These are phyloP conservation scores for Candida dubliniensis DNA, from an alignment of 1,139 yeast species.

Conservation along the genomic window DNA sequence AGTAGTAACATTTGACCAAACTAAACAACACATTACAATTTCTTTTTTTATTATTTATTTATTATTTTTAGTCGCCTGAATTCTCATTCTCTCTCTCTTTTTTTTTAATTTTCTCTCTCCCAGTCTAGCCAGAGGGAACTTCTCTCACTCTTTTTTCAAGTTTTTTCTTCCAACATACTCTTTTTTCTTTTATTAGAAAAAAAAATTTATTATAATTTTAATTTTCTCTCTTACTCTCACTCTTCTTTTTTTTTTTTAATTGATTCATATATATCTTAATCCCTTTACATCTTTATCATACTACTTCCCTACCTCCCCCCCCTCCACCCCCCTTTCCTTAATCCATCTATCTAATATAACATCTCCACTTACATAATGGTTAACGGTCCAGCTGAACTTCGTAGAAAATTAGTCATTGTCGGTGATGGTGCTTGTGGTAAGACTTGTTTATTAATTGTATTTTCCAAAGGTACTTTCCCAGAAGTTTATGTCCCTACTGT, in stretches of 20 bases:
- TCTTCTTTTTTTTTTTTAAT: background rate
- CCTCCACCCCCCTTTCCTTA: slow-evolving; percentile 2
- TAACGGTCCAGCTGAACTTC: slow-evolving; percentile 62
- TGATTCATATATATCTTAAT: background rate
- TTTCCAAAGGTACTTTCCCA: slow-evolving; percentile 94
- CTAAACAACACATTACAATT: too few species aligned
- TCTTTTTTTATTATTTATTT: too few species aligned
- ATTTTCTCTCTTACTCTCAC: background rate
- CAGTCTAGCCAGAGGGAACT: too few species aligned
- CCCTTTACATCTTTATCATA: background rate
- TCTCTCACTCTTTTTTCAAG: background rate
- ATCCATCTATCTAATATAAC: slow-evolving; percentile 2
- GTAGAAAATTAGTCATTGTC: slow-evolving; percentile 79
- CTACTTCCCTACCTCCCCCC: background rate
- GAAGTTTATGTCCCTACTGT: slow-evolving; percentile 95
- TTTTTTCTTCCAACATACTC: background rate
- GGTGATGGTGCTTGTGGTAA: slow-evolving; percentile 92
- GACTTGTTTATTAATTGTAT: slow-evolving; percentile 79
- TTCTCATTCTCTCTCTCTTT: background rate
- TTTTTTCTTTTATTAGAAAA: background rate
- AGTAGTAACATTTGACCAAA: too few species aligned
- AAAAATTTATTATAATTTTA: background rate
- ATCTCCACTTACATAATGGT: slow-evolving; percentile 28
- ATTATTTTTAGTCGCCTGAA: too few species aligned
- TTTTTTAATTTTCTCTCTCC: background rate